Conservation (phyloP, 805 yeast genomes). For the Kodamaea sagamina region DNA sequence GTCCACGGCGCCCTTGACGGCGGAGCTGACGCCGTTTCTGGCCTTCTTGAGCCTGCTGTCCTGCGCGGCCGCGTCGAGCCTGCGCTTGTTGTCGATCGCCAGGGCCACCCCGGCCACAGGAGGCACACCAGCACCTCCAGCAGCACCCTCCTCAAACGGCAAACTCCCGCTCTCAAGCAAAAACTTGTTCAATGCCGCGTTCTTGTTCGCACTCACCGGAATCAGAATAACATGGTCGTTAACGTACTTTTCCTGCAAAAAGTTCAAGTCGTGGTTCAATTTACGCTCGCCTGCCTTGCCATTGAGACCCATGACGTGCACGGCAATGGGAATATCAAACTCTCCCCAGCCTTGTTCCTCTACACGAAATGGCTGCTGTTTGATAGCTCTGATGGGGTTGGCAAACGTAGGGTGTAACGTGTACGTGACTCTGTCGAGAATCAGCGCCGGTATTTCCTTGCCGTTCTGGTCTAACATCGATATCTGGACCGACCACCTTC, state of each 20-base stretch:
- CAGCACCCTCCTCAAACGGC: slow-evolving; percentile 51
- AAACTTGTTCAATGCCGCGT: slow-evolving; percentile 66
- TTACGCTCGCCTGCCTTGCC: slow-evolving; percentile 90
- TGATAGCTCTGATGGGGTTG: slow-evolving; percentile 80
- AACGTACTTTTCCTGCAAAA: slow-evolving; percentile 71
- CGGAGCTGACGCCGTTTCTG: slow-evolving; percentile 46
- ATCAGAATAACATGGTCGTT: slow-evolving; percentile 76
- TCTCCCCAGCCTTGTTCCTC: slow-evolving; percentile 99
- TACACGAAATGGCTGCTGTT: slow-evolving; percentile 81
- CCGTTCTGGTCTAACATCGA: slow-evolving; percentile 77
- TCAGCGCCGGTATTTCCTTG: slow-evolving; percentile 77
- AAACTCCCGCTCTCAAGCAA: slow-evolving; percentile 82
- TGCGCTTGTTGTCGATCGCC: slow-evolving; percentile 15
- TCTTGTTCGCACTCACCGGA: slow-evolving; percentile 61
- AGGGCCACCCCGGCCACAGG: slow-evolving; percentile 18
- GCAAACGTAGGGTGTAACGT: slow-evolving; percentile 93
- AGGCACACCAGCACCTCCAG: slow-evolving; percentile 15
- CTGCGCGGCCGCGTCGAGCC: slow-evolving; percentile 15
- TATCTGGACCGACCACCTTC: slow-evolving; percentile 87
- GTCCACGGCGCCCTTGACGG: slow-evolving; percentile 77
- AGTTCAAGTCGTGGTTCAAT: slow-evolving; percentile 86
- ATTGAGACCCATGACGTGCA: slow-evolving; percentile 57
- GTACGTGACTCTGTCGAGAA: slow-evolving; percentile 91
- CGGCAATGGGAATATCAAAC: slow-evolving; percentile 80
- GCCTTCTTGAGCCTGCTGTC: slow-evolving; percentile 46